Base-by-base conservation (phyloP, 2,329 filamentous ascomycete species). In the Chrysosporium queenslandicum region DNA sequence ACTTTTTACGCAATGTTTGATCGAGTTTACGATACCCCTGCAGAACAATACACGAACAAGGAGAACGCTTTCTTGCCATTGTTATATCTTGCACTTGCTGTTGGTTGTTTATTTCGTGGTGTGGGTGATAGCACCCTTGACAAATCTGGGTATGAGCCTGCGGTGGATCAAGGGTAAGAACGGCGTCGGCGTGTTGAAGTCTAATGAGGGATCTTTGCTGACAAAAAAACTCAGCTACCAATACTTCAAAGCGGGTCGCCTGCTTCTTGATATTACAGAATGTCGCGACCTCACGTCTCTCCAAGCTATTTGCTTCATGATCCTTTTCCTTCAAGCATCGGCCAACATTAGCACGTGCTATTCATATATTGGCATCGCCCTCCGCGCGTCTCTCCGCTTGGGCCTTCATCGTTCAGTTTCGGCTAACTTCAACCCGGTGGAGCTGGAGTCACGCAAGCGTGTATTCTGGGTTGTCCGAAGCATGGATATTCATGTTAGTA, bases 331-430 rank as follows among this genome's bases (percentile, higher is more conserved):
- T 1, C 87, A 92, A 62, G 81, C 84, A 2, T 86, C 87, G 1
- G 85, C 86, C 8, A 87, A 87, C 63, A 71, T 91, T 27, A 86
- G 82, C 63, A 85, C 82, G 8, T 91, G 86, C 64, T 91, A 91
- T 66, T 81, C 85, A 0, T 89, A 87, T 59, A 77, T 91, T 45
- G 86, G 86, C 5, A 85, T 91, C 60, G 86, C 85, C 1, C 72
- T 90, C 46, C 79, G 86, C 47, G 84, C 85, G 5, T 81, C 85
- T n/a, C 69, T 91, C 30, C 80, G 86, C 25, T 82, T 91, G 69
- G 87, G 87, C 6, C 72, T 91, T 23, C 87, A 92, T 65, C 82
- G 87, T 49, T 80, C 85, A 55, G 70, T 91, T 4, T 74, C 81
- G 11, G 80, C 84, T 45, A 76, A 79, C 52, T 79, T 85, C 55